Conservation (phyloP, 2,329 filamentous ascomycete species). For the Talaromyces piceae region DNA sequence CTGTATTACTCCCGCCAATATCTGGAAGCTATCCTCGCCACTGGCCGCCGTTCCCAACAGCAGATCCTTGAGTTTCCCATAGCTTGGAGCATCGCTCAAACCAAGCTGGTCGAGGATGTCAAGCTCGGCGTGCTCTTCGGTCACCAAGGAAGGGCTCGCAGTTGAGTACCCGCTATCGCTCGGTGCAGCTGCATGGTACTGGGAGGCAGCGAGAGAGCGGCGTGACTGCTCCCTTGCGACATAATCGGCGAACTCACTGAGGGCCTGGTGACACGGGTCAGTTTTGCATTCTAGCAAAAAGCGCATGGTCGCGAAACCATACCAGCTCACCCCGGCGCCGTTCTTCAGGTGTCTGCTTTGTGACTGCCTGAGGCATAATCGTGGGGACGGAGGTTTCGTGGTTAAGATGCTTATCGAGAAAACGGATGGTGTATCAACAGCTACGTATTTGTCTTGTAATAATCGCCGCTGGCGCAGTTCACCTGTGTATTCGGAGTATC, state of each 20-base stretch:
- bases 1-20: slow-evolving; percentile 59
- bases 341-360: slow-evolving; percentile 65
- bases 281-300: neutral
- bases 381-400: no score
- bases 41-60: slow-evolving; percentile 51
- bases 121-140: slow-evolving; percentile 76
- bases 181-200: slow-evolving; percentile 24
- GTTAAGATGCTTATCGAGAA: neutral
- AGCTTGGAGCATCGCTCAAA: slow-evolving; percentile 60
- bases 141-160: slow-evolving; percentile 23
- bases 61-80: slow-evolving; percentile 64
- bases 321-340: slow-evolving; percentile 81
- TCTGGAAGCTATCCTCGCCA: slow-evolving; percentile 52
- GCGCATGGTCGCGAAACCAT: slow-evolving; percentile 27
- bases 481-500: slow-evolving; percentile 38
- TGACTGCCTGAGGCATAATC: slow-evolving; percentile 31
- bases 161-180: slow-evolving; percentile 38
- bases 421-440: slow-evolving; percentile 11
- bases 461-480: slow-evolving; percentile 32
- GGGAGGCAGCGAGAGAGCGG: slow-evolving; percentile 30
- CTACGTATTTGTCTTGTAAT: slow-evolving; percentile 15
- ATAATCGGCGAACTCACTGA: slow-evolving; percentile 96
- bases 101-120: slow-evolving; percentile 77
- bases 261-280: slow-evolving; percentile 46
- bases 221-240: slow-evolving; percentile 83